These are phyloP conservation scores for Neopestalotiopsis clavispora DNA, from an alignment of 2,329 filamentous ascomycete genomes.

Conservation along the genomic window DNA sequence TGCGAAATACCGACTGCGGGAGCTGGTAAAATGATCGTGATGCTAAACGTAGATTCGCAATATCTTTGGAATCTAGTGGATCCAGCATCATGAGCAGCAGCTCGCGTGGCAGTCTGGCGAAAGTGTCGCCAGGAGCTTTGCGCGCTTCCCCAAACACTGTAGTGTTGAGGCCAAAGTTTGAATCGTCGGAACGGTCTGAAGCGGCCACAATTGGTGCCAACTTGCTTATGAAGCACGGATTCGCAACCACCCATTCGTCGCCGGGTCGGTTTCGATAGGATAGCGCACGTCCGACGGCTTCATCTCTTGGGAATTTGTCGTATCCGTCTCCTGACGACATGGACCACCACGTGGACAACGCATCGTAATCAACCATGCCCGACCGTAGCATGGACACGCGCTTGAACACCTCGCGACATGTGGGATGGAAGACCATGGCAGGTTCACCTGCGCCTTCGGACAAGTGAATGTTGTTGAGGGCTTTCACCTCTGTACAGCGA, in stretches of 20 bases:
- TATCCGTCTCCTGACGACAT: not conserved
- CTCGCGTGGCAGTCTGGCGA: not conserved
- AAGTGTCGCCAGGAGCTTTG: not conserved
- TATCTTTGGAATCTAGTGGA: not conserved
- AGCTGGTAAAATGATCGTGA: conserved; percentile 2
- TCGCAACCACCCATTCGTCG: not conserved
- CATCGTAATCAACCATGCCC: not conserved
- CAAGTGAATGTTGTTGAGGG: not conserved
- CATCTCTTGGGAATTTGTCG: not conserved
- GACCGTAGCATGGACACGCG: not conserved
- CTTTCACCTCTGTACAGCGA: not conserved
- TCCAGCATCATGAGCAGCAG: not conserved
- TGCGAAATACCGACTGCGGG: conserved; percentile 1
- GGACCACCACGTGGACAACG: not conserved
- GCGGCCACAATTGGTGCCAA: not conserved
- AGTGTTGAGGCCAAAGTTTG: not conserved
- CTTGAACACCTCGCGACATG: conserved; percentile 7
- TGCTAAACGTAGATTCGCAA: conserved; percentile 1
- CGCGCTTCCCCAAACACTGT: too few relatives aligned
- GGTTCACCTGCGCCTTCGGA: not conserved
- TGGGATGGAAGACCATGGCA: not conserved
- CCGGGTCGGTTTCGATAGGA: not conserved
- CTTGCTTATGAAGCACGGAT: conserved; percentile 1
- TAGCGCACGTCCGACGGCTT: not conserved
- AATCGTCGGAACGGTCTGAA: not conserved